Base-by-base conservation (phyloP, 192 early-diverging fungal genomes). In the Dissophora ornata region DNA sequence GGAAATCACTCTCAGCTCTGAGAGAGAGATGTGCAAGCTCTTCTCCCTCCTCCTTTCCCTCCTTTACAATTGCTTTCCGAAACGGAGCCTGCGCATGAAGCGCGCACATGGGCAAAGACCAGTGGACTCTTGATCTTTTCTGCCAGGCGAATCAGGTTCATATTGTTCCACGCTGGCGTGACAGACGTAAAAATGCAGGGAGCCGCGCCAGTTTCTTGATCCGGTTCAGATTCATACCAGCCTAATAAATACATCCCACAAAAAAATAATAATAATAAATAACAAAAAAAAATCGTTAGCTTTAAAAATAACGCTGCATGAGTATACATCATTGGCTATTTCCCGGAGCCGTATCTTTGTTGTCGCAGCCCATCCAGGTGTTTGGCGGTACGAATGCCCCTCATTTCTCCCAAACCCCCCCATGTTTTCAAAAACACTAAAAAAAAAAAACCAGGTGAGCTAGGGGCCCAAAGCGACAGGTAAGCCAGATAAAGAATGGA, bases 91-190 rank as follows among this genome's bases (percentile, higher is more conserved):
- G 88, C 88, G 28, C 89, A 89, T 2, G 88, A 89, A 24, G 91
- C 91, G n/a, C 92, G 83, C 13, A 93, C 92, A 69, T 93, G 92
- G 4, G 91, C 91, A 83, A 93, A 93, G 38, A 93, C 90, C 36
- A 92, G 70, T 10, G 82, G 80, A 58, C 89, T 90, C 62, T 87
- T 88, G 58, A 93, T 89, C 64, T 92, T 90, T 34, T 92, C 90
- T 8, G 92, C 89, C 26, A 93, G 80, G 41, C 92, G 84, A 60
- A 88, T 80, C 32, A 93, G 70, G 49, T 93, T 93, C 73, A 77
- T 67, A 73, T 93, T 93, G 80, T 90, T 90, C 92, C 92, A 93
- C 22, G 92, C 92, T 6, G 92, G 92, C 28, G 90, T 88, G 3
- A 91, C 90, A 8, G 91, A 92, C 4, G 92, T 90, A 62, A 93